Evolutionary conservation across 164 flowering plant genomes (phyloP), one percentile per base, ranked within the genome.

Genomic region (Vitis riparia): DNA sequence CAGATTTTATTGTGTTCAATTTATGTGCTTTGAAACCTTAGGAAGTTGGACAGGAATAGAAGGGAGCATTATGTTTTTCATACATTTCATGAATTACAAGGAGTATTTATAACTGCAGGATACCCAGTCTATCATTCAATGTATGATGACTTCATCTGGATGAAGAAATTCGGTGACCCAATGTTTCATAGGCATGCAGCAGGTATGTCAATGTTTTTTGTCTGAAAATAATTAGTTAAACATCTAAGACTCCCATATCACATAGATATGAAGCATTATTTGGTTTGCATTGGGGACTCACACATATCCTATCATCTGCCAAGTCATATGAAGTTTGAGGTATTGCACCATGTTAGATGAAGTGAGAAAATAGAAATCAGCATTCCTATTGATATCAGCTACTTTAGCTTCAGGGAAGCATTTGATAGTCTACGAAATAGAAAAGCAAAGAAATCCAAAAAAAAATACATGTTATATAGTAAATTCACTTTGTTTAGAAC

Each of bases 101-200:
- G 16, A 55, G 17, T 55, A 53, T 19, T 44, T 27, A 8, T 55
- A 29, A 15, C 59, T 67, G 78, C 84, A 89, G 93, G 78, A 67
- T 89, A 82, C 74, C 85, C 96, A 14, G 93, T 91, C 57, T 89
- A 91, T 78, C 96, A 91, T 69, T 91, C 96, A 48, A 73, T 91
- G 85, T 89, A 89, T 66, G 96, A 89, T 69, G 90, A 89, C 69
- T 91, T 79, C 55, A 8, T 77, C 29, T 91, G 96, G 96, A 91
- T 91, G 96, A 70, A 77, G 69, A 86, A 85, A 51, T 89, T 86
- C 68, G 96, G 93, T 2, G 91, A 91, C 63, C 93, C 96, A 11
- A 76, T 75, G 80, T 91, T 91, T 70, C 85, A 77, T 1, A 84
- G 91, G 76, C 93, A 91, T 77, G 85, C 78, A 57, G 90, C 96